Conservation (phyloP, 352 stramenopile species). For the Globisporangium iwayamae region DNA sequence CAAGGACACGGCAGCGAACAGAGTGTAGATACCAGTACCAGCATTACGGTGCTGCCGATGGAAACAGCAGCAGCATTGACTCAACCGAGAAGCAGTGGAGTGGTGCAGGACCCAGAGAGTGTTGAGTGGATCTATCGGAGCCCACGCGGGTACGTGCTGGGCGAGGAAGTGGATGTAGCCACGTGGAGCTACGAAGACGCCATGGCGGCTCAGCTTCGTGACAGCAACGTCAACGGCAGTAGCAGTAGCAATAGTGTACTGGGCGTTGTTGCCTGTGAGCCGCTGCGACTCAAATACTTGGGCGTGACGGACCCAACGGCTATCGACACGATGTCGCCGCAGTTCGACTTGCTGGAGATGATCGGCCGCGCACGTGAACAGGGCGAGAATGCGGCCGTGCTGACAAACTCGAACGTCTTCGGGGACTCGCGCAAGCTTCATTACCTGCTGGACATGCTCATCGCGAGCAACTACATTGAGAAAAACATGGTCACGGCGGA, state of each 20-base stretch:
- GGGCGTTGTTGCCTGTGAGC: slow-evolving; percentile 64
- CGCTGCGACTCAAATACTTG: slow-evolving; percentile 65
- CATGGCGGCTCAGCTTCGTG: slow-evolving; percentile 23
- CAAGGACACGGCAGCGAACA: background rate
- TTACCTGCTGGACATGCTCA: slow-evolving; percentile 79
- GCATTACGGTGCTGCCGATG: too few relatives aligned
- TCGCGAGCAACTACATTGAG: slow-evolving; percentile 48
- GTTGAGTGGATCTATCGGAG: slow-evolving; percentile 54
- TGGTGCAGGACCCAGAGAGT: slow-evolving; percentile 27
- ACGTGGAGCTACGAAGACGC: slow-evolving; percentile 60
- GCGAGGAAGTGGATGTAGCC: slow-evolving; percentile 51
- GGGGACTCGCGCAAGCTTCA: slow-evolving; percentile 73
- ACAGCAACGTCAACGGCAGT: too few relatives aligned
- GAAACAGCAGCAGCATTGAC: background rate
- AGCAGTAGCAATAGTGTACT: slow-evolving; percentile 42
- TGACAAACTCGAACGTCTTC: slow-evolving; percentile 57
- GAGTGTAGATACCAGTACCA: background rate
- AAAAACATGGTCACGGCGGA: slow-evolving; percentile 80
- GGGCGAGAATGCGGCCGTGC: slow-evolving; percentile 56
- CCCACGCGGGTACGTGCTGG: slow-evolving; percentile 57
- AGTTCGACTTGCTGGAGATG: slow-evolving; percentile 79
- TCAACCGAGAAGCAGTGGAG: slow-evolving; percentile 13
- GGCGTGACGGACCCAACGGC: slow-evolving; percentile 48
- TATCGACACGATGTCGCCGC: slow-evolving; percentile 58
- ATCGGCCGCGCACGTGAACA: slow-evolving; percentile 55